Conservation (phyloP, 306 rosid species). For the Castanea crenata region DNA sequence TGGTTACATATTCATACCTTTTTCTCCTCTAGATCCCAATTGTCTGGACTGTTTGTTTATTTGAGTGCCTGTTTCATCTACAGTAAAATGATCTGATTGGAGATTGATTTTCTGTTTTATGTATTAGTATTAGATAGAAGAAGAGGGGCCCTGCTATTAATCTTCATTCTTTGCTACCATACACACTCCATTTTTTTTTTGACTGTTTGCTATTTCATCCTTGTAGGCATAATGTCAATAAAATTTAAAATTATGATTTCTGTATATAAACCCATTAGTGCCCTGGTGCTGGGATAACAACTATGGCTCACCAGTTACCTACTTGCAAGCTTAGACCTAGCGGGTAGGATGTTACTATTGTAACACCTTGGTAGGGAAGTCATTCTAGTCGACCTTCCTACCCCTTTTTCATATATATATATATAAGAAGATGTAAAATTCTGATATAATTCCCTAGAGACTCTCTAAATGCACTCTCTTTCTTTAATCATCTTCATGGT, state of each 20-base stretch:
- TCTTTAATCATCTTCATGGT: background rate
- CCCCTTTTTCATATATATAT: no score
- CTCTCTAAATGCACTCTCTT: background rate
- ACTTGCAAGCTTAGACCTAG: no score
- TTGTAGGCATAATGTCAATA: background rate
- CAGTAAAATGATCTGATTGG: background rate
- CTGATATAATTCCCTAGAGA: background rate
- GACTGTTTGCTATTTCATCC: background rate
- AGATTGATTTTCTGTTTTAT: background rate
- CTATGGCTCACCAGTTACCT: no score
- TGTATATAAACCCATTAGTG: background rate
- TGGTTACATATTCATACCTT: background rate
- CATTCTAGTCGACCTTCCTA: no score
- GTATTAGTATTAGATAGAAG: background rate
- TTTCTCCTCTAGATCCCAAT: background rate
- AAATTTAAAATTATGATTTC: background rate
- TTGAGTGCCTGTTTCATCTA: background rate
- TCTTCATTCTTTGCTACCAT: background rate
- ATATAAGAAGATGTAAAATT: background rate
- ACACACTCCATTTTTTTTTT: background rate
- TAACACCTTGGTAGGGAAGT: no score
- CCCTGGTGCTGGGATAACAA: no score
- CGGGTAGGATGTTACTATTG: no score
- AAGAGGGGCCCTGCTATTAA: background rate
- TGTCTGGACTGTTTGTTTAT: background rate